Evolutionary conservation across 2,329 filamentous ascomycete species (phyloP), one percentile per base, ranked within the genome.

Genomic region (Sporothrix dimorphospora): DNA sequence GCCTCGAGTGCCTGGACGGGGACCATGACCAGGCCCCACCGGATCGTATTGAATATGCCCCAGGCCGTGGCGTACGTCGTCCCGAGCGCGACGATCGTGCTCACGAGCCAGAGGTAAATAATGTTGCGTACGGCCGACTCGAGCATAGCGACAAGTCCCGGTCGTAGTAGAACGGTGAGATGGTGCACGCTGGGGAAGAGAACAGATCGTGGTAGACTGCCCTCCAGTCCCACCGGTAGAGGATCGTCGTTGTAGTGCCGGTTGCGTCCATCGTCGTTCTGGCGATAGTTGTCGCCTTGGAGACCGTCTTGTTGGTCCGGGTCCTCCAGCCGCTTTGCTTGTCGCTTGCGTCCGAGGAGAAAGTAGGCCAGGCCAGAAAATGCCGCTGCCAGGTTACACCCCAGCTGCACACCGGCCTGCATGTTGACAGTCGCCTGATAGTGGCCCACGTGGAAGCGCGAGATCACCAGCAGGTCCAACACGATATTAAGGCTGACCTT

Each of bases 21-120:
- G 0, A 93, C 90, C 91, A 93, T 94, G 40, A 93, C 82, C 0
- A 93, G 81, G 0, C 91, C 91, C 91, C 91, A 93, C 16, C 90
- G 85, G 55, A 93, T 93, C 0, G 90, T 93, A 71, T 87, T 91
- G 81, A 94, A 94, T 11, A 93, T 83, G 1, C 90, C 89, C 91
- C 90, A 94, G 0, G 91, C 90, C 0, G 90, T 93, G 0, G 90
- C 88, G 78, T 93, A 93, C 7, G 88, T 85, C 0, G 82, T 80
- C 0, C 90, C 90, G 72, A 93, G 82, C 0, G 85, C 81, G 0
- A 93, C 85, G 21, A 94, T 91, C 4, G 85, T 88, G 69, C 82
- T 85, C 0, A 93, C 85, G 0, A 93, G 83, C 91, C 90, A 93
- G 0, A 93, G 85, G 73, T 93, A 93, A 0, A 94, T 82, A 0